Evolutionary conservation across 1,139 yeast genomes (phyloP), one percentile per base, ranked within the genome.

Genomic region (Pneumocystis jirovecii): DNA sequence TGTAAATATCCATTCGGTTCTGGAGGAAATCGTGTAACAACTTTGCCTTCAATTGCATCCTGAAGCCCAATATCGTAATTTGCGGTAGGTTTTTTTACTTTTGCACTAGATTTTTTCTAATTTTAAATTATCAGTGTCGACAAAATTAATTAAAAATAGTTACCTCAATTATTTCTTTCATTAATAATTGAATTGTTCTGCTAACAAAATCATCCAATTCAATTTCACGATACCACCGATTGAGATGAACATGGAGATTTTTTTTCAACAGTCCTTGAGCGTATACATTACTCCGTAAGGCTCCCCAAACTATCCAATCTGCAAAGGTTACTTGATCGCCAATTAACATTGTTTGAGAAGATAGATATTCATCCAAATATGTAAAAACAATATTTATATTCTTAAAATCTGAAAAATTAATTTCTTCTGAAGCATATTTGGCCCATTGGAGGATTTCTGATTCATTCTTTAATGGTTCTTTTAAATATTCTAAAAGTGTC

Each of bases 1-100:
- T 86, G 93, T 76, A 93, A 82, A 78, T 89, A 91, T 80, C 97
- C 97, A 79, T 95, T 87, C 65, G 87, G 87, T 76, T 83, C 87
- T 69, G 95, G 95, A 71, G 97, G 97, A 85, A 93, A 93, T 79
- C 98, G 87, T 65, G 97, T 93, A 66, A 93, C 97, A 67, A 93
- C 97, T 77, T 90, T 81, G 69, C 98, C 98, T 69, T 87, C 85
- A 73, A 83, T 84, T 67, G 97, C 98, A 74, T 85, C 95, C 67
- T 88, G 87, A 70, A 93, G 83, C 72, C 89, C 95, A 73, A 93
- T 93, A 75, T 90, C 97, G 72, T 87, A 93, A 76, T 86, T 90
- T 68, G 97, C 97, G 78, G 86, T 86, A 80, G 86, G 93, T 85
- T 65, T 63, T 57, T 67, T 68, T 21, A 63, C 35, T 42, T 67